Evolutionary conservation across 495 filamentous ascomycete genomes (phyloP).

Genomic region (Rhypophila decipiens): DNA sequence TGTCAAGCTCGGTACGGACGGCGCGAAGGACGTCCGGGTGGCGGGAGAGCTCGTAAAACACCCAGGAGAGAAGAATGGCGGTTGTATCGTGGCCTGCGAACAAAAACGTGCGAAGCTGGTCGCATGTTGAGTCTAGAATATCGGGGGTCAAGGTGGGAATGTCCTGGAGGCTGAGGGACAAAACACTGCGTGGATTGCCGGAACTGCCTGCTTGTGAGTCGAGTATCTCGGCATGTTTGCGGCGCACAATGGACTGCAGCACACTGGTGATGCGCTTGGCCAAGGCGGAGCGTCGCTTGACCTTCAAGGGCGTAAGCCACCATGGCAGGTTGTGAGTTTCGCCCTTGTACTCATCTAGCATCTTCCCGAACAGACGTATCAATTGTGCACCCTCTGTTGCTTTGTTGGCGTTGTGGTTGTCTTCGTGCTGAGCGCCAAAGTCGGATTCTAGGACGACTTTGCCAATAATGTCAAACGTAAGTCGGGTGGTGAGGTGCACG

Average conservation of each 20-base stretch:
- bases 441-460: constrained; percentile 18
- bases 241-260: not conserved
- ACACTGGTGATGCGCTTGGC: not conserved
- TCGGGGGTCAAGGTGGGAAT: constrained; percentile 5
- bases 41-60: constrained; percentile 36
- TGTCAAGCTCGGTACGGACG: constrained; percentile 37
- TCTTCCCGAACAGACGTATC: not conserved
- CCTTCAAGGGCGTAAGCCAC: not conserved
- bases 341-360: not conserved
- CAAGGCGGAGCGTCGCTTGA: not conserved
- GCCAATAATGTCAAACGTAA: constrained; percentile 25
- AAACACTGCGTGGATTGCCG: constrained; percentile 11
- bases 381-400: not conserved
- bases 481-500: constrained; percentile 4
- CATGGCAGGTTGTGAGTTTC: not conserved
- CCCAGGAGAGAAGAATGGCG: constrained; percentile 23
- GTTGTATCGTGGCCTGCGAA: constrained; percentile 42
- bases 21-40: constrained; percentile 29
- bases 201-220: not conserved
- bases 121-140: constrained; percentile 8
- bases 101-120: constrained; percentile 30
- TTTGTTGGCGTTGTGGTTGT: no score
- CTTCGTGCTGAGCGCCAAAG: constrained; percentile 18
- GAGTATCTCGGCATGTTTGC: not conserved
- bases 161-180: constrained; percentile 16